phyloP scores from a whole-genome alignment of 768 basidiomycete species.

The Rhodotorula graminis region DNA sequence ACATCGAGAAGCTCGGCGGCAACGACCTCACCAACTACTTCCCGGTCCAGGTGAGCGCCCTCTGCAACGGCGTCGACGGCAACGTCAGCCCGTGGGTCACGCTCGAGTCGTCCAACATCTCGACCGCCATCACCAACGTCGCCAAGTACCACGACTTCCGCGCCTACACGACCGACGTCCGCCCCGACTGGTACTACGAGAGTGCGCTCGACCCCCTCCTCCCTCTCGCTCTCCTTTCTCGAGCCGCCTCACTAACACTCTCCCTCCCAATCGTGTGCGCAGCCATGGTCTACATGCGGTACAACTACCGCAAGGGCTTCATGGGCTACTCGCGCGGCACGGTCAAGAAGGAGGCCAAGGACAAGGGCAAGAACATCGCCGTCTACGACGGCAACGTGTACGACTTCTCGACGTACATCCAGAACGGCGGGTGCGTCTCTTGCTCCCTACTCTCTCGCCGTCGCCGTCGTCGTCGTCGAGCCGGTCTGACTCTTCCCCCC shows the following conservation, averaged over 20 bases:
- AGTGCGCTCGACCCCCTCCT: slow-evolving; percentile 7
- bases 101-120: slow-evolving; percentile 65
- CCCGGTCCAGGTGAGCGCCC: slow-evolving; percentile 91
- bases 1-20: slow-evolving; percentile 60
- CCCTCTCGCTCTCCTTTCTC: no score
- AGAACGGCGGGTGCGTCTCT: slow-evolving; percentile 51
- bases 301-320: slow-evolving; percentile 80
- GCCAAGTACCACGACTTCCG: slow-evolving; percentile 94
- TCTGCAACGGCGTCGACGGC: slow-evolving; percentile 81
- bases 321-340: slow-evolving; percentile 71
- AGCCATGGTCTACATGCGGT: slow-evolving; percentile 78
- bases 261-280: not conserved
- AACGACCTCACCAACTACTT: slow-evolving; percentile 68
- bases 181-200: slow-evolving; percentile 98
- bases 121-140: slow-evolving; percentile 58
- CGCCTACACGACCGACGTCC: slow-evolving; percentile 73
- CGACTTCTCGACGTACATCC: slow-evolving; percentile 76
- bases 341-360: slow-evolving; percentile 54
- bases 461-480: not conserved
- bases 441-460: not conserved
- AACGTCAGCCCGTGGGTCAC: slow-evolving; percentile 76
- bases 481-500: no score
- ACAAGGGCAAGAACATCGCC: slow-evolving; percentile 57
- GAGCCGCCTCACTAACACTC: not conserved
- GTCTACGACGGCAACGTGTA: slow-evolving; percentile 83